Base-by-base conservation (phyloP, 805 yeast species). In the Millerozyma miso region DNA sequence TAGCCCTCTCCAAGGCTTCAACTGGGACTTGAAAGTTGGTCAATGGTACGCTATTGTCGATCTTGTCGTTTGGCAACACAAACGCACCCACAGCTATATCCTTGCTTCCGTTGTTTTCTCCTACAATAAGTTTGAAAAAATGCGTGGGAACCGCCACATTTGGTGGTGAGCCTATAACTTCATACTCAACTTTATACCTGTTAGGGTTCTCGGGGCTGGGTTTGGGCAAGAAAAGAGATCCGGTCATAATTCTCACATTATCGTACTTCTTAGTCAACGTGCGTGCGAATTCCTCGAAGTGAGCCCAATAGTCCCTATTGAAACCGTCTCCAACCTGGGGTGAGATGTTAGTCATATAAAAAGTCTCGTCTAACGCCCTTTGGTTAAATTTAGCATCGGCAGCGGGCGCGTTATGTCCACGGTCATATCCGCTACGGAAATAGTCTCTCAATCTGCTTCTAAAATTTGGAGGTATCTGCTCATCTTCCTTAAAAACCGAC, bases 301-400 rank as follows among this genome's bases (percentile, higher is more conserved):
- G 96, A 0, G 98, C 95, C 99, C 99, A 93, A 61, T 93, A 71
- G 60, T 93, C 98, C 54, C 99, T 76, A 66, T 93, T 93, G 70
- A 93, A 93, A 0, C 99, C 99, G 4, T 85, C 95, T 3, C 99
- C 99, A 3, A 93, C 96, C 62, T 93, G 99, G 1, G 99, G 99
- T 5, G 95, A 79, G 75, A 93, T 91, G 63, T 93, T 93, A 4
- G 96, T 83, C 53, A 93, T 69, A 49, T 71, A 79, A 57, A 93
- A 93, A 0, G 99, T 93, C 61, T 91, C 96, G 63, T 93, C 84
- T 98, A 93, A 91, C 15, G 97, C 97, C 15, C 60, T 53, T 64
- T 93, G 99, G 26, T 81, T 80, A 66, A 80, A 93, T 59, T 88
- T 89, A 19, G 98, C 97, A 62, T 93, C 86, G 0, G 98, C 98